phyloP scores from a whole-genome alignment of 208 protist species.

The Trypanosoma cruzi region DNA sequence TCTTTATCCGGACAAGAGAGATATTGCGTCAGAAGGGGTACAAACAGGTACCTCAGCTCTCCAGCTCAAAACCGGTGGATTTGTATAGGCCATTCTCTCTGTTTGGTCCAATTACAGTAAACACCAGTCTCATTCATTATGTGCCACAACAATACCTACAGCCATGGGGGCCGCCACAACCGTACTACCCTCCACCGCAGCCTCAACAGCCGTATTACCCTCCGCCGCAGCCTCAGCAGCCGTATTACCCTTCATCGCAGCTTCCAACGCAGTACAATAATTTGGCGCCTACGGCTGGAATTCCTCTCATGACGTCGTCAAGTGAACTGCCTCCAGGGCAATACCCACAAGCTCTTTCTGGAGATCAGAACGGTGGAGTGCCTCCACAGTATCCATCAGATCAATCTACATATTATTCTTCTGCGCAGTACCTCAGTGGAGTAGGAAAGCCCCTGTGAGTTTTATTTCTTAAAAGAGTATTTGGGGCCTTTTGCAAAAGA shows the following conservation, averaged over 20 bases:
- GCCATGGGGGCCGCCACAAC: background rate
- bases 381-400: constrained; percentile 10
- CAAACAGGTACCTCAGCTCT: constrained; percentile 90
- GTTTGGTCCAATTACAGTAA: constrained; percentile 70
- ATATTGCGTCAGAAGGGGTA: constrained; percentile 71
- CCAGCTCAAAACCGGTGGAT: constrained; percentile 89
- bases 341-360: constrained; percentile 26
- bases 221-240: background rate
- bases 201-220: constrained; percentile 31
- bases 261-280: background rate
- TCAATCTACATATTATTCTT: constrained; percentile 13
- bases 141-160: constrained; percentile 16
- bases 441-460: background rate
- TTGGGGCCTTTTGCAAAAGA: background rate
- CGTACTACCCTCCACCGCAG: constrained; percentile 14
- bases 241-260: background rate
- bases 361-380: background rate
- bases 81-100: constrained; percentile 89
- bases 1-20: constrained; percentile 80
- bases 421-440: background rate
- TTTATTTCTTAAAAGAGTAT: background rate
- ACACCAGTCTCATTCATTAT: constrained; percentile 21
- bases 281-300: background rate
- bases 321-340: constrained; percentile 3
- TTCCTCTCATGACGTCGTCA: constrained; percentile 7